These are phyloP conservation scores for Naganishia cerealis DNA, from an alignment of 1,284 basidiomycete genomes.

Conservation along the genomic window DNA sequence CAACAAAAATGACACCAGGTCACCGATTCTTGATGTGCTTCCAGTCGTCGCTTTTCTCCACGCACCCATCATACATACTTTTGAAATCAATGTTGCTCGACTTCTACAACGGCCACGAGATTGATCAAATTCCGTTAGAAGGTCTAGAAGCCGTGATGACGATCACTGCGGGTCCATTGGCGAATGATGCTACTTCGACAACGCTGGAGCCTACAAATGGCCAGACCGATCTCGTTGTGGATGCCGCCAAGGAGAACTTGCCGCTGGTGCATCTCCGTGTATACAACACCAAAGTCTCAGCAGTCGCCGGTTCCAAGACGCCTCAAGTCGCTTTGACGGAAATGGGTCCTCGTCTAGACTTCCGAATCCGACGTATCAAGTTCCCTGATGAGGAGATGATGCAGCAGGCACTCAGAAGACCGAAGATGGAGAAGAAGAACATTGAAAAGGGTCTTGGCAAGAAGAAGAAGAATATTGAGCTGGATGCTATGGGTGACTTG, in stretches of 20 bases:
- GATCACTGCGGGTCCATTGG: constrained; percentile 71
- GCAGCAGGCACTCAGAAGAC: constrained; percentile 76
- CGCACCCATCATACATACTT: constrained; percentile 84
- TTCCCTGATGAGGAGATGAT: constrained; percentile 74
- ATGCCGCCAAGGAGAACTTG: constrained; percentile 51
- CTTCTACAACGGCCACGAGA: constrained; percentile 80
- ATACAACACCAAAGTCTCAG: constrained; percentile 71
- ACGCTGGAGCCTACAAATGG: constrained; percentile 43
- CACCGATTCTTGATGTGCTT: constrained; percentile 93
- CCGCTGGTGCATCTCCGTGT: constrained; percentile 85
- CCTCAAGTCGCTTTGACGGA: constrained; percentile 79
- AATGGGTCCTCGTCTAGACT: constrained; percentile 89
- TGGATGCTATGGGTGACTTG: constrained; percentile 97
- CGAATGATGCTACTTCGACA: constrained; percentile 41
- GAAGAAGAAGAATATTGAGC: constrained; percentile 91
- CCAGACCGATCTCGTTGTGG: constrained; percentile 51
- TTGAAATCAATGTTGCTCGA: constrained; percentile 88
- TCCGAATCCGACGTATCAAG: constrained; percentile 72
- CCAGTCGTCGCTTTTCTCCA: constrained; percentile 87
- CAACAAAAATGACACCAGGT: constrained; percentile 83
- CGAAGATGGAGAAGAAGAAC: constrained; percentile 82
- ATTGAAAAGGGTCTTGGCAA: constrained; percentile 83
- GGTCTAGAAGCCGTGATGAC: constrained; percentile 91
- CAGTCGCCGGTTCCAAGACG: constrained; percentile 72
- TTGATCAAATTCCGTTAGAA: constrained; percentile 78